A percentile compares a stretch with the other conserved stretches of the same genome.
These are phyloP conservation scores for Ascochyta pisi DNA, from an alignment of 2,329 filamentous ascomycete genomes.

Conservation along the genomic window DNA sequence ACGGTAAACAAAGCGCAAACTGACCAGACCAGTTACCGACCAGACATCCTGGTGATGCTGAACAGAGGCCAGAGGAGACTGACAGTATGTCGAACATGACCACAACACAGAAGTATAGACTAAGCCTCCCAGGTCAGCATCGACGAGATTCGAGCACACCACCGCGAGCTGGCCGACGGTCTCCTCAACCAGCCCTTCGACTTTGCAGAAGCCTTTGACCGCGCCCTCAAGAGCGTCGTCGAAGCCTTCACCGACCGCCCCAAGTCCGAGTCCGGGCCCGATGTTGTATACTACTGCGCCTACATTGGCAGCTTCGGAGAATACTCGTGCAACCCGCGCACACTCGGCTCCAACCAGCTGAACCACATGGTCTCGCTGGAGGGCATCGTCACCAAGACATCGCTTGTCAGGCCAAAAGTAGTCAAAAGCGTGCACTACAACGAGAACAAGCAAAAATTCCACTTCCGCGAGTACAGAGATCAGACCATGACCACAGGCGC, in stretches of 20 bases:
- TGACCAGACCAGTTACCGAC: constrained; percentile 74
- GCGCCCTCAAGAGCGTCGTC: constrained; percentile 87
- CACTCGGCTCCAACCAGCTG: constrained; percentile 84
- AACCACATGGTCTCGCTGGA: constrained; percentile 98
- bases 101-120: background rate
- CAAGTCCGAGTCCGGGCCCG: constrained; percentile 75
- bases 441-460: constrained; percentile 83
- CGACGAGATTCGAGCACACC: constrained; percentile 91
- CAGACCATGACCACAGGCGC: constrained; percentile 94
- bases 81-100: constrained; percentile 51
- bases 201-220: constrained; percentile 85
- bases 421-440: constrained; percentile 98
- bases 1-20: constrained; percentile 4
- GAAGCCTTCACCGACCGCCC: constrained; percentile 78
- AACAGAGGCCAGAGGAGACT: constrained; percentile 67
- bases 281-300: constrained; percentile 92
- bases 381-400: constrained; percentile 96
- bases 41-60: constrained; percentile 82
- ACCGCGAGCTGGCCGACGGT: constrained; percentile 77
- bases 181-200: constrained; percentile 88
- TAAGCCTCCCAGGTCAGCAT: constrained; percentile 58
- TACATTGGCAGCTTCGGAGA: constrained; percentile 96
- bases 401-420: constrained; percentile 94
- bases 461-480: constrained; percentile 89
- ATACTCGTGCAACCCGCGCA: constrained; percentile 92